Evolutionary conservation across 208 protist species (phyloP), one percentile per base, ranked within the genome.

Genomic region (Leishmania aethiopica): DNA sequence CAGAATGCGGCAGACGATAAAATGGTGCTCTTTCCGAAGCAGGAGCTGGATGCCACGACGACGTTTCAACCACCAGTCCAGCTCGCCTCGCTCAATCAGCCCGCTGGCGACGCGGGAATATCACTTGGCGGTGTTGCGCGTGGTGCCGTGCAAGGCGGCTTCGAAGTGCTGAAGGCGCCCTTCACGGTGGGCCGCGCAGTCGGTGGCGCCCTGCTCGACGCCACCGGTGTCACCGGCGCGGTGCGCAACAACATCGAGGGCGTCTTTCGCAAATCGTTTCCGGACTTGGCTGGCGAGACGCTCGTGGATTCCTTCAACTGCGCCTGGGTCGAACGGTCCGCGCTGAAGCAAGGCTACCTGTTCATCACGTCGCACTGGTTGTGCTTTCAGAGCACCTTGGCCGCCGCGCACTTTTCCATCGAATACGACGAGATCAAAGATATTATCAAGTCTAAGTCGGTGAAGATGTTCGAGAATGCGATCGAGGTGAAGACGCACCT

Each of bases 361-460:
- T 96, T 90, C 82, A 87, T 97, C 64, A 93, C 90, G 8, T 76
- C 81, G 42, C 91, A 92, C 71, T 95, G 88, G 84, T 71, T 97
- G 74, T 94, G 90, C 83, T 97, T 97, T 71, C 73, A 86, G 74
- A 86, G 86, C 78, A 85, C 64, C 81, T 70, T 92, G 28, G 69
- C 69, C 3, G 70, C 37, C 19, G 80, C 86, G 3, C 85, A 92
- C 32, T 93, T 97, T 78, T 85, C 86, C 40, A 59, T 96, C 17
- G 91, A 96, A 75, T 95, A 93, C 81, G 92, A 97, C 77, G 92
- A 97, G 76, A 92, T 97, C 69, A 93, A 92, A 55, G 91, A 97
- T 53, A 87, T 97, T 25, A 67, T 91, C 69, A 96, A 97, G 80
- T 83, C 84, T 53, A 90, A 92, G 55, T 90, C 84, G 32, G 86